Evolutionary conservation across 306 rosid genomes (phyloP).

Genomic region (Purshia tridentata): DNA sequence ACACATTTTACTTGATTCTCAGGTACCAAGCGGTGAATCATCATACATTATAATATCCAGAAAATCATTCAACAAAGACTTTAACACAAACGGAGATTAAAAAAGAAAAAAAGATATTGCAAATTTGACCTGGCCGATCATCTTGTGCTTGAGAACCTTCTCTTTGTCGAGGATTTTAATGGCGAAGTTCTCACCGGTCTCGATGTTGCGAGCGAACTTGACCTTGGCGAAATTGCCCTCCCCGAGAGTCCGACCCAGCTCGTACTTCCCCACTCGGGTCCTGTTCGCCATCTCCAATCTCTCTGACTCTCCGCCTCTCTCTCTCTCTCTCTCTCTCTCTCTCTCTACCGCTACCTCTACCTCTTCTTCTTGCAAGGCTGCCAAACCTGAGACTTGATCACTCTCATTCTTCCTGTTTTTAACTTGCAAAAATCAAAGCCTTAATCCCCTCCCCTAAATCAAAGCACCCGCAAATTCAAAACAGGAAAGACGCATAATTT

Average conservation of each 20-base stretch:
- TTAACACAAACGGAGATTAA: neutral
- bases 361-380: slow-evolving; percentile 98
- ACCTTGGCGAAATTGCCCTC: slow-evolving; percentile 96
- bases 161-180: slow-evolving; percentile 86
- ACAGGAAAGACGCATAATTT: neutral
- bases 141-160: slow-evolving; percentile 83
- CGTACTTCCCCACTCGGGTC: slow-evolving; percentile 78
- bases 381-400: slow-evolving; percentile 81
- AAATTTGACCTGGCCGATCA: slow-evolving; percentile 69
- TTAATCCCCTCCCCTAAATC: neutral
- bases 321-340: slow-evolving; percentile 23
- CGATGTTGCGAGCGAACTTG: slow-evolving; percentile 67
- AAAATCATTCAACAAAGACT: neutral
- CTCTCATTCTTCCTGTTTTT: slow-evolving; percentile 45
- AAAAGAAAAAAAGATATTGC: neutral
- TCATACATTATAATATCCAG: neutral
- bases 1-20: slow-evolving; percentile 1
- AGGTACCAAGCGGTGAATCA: neutral
- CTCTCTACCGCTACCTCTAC: slow-evolving; percentile 20
- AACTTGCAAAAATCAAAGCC: neutral
- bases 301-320: neutral
- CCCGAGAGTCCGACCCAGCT: slow-evolving; percentile 82
- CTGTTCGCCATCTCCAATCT: slow-evolving; percentile 43
- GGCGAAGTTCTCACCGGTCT: slow-evolving; percentile 61
- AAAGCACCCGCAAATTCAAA: neutral